Conservation (phyloP, 1,139 yeast species). For the Wickerhamiella infanticola region DNA sequence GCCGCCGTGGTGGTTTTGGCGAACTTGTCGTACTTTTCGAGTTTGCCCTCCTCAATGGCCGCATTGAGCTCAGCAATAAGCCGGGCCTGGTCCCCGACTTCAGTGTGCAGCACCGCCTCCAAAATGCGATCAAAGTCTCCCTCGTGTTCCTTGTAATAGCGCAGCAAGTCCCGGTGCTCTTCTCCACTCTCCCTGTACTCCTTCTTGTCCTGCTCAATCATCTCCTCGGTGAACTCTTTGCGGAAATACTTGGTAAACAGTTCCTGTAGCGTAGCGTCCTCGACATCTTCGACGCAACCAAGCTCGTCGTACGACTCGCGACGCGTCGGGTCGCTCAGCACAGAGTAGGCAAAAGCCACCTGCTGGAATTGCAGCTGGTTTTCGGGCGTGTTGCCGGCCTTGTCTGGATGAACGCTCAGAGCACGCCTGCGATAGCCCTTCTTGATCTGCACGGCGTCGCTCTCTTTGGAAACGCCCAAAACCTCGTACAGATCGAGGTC, state of each 20-base stretch:
- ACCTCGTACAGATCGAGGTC: constrained; percentile 45
- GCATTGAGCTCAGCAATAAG: constrained; percentile 37
- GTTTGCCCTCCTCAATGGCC: constrained; percentile 27
- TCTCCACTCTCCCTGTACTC: constrained; percentile 50
- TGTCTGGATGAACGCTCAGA: constrained; percentile 67
- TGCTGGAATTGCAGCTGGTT: constrained; percentile 39
- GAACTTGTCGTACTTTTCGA: constrained; percentile 33
- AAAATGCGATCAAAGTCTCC: constrained; percentile 60
- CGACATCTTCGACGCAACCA: constrained; percentile 44
- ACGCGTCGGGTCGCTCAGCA: constrained; percentile 43
- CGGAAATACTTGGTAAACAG: constrained; percentile 41
- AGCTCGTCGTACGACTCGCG: constrained; percentile 50
- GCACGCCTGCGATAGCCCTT: constrained; percentile 60
- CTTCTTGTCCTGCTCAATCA: constrained; percentile 53
- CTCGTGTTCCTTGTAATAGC: constrained; percentile 40
- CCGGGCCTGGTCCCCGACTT: constrained; percentile 43
- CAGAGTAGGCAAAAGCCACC: constrained; percentile 61
- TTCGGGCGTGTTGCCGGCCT: constrained; percentile 30
- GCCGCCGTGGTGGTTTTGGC: constrained; percentile 36
- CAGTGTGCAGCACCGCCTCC: constrained; percentile 65
- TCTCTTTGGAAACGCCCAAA: constrained; percentile 27
- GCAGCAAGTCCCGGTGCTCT: constrained; percentile 49
- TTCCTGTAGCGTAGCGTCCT: constrained; percentile 43
- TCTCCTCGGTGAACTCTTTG: constrained; percentile 50
- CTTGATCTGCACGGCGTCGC: constrained; percentile 39